Percentiles rank a stretch among this genome's conserved stretches.
Evolutionary conservation across 139 green algal genomes (phyloP).

Genomic region (Chlorella sorokiniana): DNA sequence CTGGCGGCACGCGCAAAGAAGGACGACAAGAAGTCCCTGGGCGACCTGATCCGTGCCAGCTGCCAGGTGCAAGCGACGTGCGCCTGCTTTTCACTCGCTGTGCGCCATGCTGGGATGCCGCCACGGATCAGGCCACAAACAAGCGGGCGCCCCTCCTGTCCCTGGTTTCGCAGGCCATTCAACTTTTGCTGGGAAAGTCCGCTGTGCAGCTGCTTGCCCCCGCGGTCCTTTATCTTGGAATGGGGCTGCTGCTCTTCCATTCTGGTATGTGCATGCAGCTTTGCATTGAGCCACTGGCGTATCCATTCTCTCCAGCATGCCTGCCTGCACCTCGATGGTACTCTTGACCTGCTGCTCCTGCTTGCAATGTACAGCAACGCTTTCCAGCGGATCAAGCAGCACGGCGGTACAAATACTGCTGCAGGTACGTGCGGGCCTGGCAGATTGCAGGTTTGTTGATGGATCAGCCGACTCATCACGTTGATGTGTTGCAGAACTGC

Average conservation of each 20-base stretch:
- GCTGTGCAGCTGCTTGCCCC: slow-evolving; percentile 29
- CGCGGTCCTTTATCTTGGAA: slow-evolving; percentile 20
- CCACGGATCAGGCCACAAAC: neutral
- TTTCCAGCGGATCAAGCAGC: neutral
- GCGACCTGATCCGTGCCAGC: slow-evolving; percentile 24
- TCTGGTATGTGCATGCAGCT: neutral
- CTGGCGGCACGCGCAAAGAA: neutral
- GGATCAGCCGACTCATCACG: too few species aligned
- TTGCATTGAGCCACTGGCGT: neutral
- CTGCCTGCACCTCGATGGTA: neutral
- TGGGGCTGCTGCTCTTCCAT: slow-evolving; percentile 26
- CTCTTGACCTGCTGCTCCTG: neutral
- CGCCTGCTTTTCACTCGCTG: neutral
- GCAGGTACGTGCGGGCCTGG: neutral
- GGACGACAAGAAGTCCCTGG: slow-evolving; percentile 1
- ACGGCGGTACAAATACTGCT: neutral
- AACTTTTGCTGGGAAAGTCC: slow-evolving; percentile 17
- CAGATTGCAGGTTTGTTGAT: too few species aligned
- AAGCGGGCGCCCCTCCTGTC: too few species aligned
- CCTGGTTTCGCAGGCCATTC: neutral
- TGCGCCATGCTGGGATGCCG: neutral
- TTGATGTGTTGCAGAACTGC: slow-evolving; percentile 21
- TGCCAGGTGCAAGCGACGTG: slow-evolving; percentile 1
- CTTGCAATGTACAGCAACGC: neutral
- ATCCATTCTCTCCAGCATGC: neutral